Conservation (phyloP, 177 flowering plant species). For the Telopea speciosissima region DNA sequence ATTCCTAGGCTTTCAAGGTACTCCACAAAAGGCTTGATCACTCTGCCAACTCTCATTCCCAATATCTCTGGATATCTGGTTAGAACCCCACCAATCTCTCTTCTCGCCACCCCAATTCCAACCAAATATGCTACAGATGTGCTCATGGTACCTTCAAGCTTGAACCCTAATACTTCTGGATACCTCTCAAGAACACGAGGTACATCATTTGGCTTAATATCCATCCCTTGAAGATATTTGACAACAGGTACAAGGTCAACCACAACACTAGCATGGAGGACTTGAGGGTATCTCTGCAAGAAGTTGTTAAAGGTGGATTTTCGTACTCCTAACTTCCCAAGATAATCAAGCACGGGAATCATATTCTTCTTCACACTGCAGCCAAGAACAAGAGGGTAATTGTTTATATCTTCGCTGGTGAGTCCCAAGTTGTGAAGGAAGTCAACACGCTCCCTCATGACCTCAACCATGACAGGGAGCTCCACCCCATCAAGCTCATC, state of each 20-base stretch:
- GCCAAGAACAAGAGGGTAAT: slow-evolving; percentile 91
- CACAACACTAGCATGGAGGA: slow-evolving; percentile 88
- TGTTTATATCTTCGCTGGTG: slow-evolving; percentile 76
- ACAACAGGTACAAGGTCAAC: slow-evolving; percentile 67
- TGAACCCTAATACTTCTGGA: slow-evolving; percentile 73
- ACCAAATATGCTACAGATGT: slow-evolving; percentile 96
- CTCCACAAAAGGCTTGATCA: not conserved
- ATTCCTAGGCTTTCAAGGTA: slow-evolving; percentile 65
- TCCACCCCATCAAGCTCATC: too few relatives aligned
- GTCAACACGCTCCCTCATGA: slow-evolving; percentile 90
- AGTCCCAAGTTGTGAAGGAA: slow-evolving; percentile 84
- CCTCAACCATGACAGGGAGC: slow-evolving; percentile 71
- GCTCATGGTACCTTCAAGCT: slow-evolving; percentile 98
- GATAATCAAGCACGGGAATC: slow-evolving; percentile 95
- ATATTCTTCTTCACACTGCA: slow-evolving; percentile 97
- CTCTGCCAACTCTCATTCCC: not conserved
- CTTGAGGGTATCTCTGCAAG: slow-evolving; percentile 83
- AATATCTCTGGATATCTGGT: not conserved
- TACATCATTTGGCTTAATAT: too few relatives aligned
- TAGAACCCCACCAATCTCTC: not conserved
- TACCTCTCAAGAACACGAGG: too few relatives aligned
- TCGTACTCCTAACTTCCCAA: slow-evolving; percentile 83
- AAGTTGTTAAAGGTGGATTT: slow-evolving; percentile 71
- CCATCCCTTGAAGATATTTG: too few relatives aligned
- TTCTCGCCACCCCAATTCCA: slow-evolving; percentile 46